phyloP scores from a whole-genome alignment of 495 filamentous ascomycete genomes.

The Margaritispora aquatica region DNA sequence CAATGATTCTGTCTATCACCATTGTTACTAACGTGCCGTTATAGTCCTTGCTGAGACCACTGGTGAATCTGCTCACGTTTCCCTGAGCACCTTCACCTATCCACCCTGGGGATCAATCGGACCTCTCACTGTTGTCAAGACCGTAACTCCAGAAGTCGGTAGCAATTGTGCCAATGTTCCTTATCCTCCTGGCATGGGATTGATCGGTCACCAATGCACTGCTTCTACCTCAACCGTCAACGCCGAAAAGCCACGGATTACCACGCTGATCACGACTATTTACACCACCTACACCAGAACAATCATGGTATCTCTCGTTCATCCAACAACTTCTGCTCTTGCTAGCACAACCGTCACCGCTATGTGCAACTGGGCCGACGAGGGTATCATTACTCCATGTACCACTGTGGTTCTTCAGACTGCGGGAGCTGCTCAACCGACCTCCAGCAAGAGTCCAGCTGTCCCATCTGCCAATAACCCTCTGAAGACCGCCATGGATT shows the following conservation, averaged over 20 bases:
- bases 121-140: not conserved
- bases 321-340: not conserved
- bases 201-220: not conserved
- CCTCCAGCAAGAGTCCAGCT: too few relatives aligned
- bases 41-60: not conserved
- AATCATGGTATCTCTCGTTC: not conserved
- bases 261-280: not conserved
- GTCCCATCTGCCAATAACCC: not conserved
- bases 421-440: not conserved
- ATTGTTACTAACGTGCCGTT: not conserved
- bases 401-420: not conserved
- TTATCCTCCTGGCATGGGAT: not conserved
- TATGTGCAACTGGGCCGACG: not conserved
- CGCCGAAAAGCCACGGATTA: too few relatives aligned
- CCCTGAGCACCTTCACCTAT: not conserved
- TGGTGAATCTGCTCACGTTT: not conserved
- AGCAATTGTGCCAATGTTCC: not conserved
- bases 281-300: not conserved
- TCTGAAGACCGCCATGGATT: not conserved
- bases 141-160: not conserved
- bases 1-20: not conserved
- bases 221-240: too few relatives aligned
- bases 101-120: not conserved
- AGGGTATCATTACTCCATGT: conserved; percentile 3
- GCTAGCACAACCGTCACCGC: not conserved